Base-by-base conservation (phyloP, 345 rosid genomes). In the Aegle marmelos region DNA sequence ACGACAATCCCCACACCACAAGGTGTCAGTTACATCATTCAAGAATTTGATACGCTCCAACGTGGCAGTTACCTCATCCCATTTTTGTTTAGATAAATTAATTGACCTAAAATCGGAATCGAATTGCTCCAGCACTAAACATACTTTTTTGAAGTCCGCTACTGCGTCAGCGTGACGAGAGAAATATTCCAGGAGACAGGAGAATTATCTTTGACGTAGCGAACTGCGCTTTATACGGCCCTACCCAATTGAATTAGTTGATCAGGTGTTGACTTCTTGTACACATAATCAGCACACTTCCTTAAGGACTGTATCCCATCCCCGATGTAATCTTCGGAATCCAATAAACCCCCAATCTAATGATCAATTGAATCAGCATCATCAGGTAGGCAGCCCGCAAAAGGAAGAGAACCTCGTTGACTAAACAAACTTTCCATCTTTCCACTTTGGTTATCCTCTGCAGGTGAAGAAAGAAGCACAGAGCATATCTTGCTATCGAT, bases 1-100 rank as follows among this genome's bases (percentile, higher is more conserved):
- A 0, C 3, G 16, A 45, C 50, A 0, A 0, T 0, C 0, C 17
- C 5, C 4, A 16, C 0, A 11, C 1, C 0, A 7, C n/a, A n/a
- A n/a, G n/a, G n/a, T n/a, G n/a, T n/a, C n/a, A n/a, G n/a, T n/a
- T n/a, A n/a, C n/a, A n/a, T n/a, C n/a, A n/a, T n/a, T n/a, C 3
- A 73, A 1, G 11, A 8, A 7, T 36, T 73, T 13, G 4, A 6
- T 2, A 14, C 1, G 50, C 16, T 45, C 16, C 16, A 3, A 11
- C 17, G 50, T 45, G 50, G 4, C 13, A 1, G 5, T 36, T 13
- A n/a, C 24, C 33, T 24, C 53, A 58, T 24, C 66, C 76, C 76
- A 37, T 31, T 72, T 41, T 17, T 31, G 41, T 7, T 31, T 13
- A 5, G 31, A 8, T n/a, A 72, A 72, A 56, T 72, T 33, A 19